Evolutionary conservation across 2,329 filamentous ascomycete species (phyloP).

Genomic region (Fusarium algeriense): DNA sequence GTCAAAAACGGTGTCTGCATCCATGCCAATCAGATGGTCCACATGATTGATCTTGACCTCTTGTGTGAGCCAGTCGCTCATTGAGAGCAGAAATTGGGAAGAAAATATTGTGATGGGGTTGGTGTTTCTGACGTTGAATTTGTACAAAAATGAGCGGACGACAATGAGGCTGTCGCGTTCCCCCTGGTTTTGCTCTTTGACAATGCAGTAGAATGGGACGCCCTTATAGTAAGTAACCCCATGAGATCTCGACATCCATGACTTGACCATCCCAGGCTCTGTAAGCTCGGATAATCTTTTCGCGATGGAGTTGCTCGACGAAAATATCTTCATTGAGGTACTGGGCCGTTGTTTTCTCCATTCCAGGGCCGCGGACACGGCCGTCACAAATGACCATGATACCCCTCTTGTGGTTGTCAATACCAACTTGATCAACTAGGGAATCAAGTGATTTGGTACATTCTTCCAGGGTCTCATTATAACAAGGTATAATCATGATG

Average conservation of each 20-base stretch:
- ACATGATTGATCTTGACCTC: conserved; percentile 49
- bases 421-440: conserved; percentile 38
- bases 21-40: conserved; percentile 56
- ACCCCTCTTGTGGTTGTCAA: conserved; percentile 37
- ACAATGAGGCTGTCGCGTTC: conserved; percentile 59
- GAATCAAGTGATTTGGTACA: conserved; percentile 50
- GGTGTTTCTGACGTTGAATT: conserved; percentile 55
- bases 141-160: conserved; percentile 56
- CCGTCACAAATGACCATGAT: conserved; percentile 46
- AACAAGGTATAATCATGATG: conserved; percentile 57
- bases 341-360: conserved; percentile 45
- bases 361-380: conserved; percentile 40
- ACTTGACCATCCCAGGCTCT: conserved; percentile 54
- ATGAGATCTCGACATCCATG: conserved; percentile 55
- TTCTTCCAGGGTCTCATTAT: conserved; percentile 58
- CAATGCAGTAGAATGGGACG: conserved; percentile 56
- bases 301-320: conserved; percentile 44
- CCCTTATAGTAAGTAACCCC: conserved; percentile 56
- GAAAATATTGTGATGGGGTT: conserved; percentile 54
- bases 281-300: conserved; percentile 52
- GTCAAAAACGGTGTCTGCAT: conserved; percentile 57
- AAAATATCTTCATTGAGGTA: conserved; percentile 57
- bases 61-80: conserved; percentile 50
- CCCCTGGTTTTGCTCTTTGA: conserved; percentile 59
- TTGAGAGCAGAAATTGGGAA: conserved; percentile 51